Evolutionary conservation across 176 grass and related monocot species (phyloP).

Genomic region (Urochloa ruziziensis): DNA sequence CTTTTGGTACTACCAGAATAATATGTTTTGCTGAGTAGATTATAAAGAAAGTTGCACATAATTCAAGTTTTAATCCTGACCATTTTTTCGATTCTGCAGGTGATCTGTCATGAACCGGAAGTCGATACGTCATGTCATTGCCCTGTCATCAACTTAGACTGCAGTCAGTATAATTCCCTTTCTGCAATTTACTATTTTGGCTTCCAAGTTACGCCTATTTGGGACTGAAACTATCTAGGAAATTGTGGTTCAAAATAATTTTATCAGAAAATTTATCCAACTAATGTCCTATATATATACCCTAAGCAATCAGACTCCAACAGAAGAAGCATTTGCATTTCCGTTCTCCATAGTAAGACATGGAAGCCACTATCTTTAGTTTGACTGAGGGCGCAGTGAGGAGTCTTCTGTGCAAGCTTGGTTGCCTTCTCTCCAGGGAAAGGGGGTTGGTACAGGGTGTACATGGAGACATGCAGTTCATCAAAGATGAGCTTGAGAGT

Average conservation of each 20-base stretch:
- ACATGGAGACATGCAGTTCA: conserved; percentile 25
- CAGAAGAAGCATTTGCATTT: background rate
- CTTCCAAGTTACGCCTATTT: background rate
- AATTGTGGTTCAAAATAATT: background rate
- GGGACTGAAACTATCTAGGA: background rate
- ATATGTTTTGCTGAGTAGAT: background rate
- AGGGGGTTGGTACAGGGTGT: conserved; percentile 4
- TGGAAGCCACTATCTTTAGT: conserved; percentile 32
- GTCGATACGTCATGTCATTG: background rate
- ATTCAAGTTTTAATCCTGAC: background rate
- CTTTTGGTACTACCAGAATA: background rate
- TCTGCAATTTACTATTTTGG: background rate
- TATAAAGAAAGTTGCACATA: background rate
- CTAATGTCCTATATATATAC: background rate
- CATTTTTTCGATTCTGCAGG: background rate
- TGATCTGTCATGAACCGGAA: background rate
- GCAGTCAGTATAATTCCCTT: background rate
- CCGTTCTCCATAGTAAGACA: background rate
- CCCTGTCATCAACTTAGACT: conserved; percentile 7
- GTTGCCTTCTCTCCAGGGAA: conserved; percentile 26
- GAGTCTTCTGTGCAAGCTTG: conserved; percentile 27
- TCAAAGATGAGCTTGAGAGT: conserved; percentile 42
- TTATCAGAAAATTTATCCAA: background rate
- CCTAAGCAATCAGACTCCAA: background rate
- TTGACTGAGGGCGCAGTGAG: conserved; percentile 28